Base-by-base conservation (phyloP, 495 filamentous ascomycete genomes). In the Trichocladium antarcticum region DNA sequence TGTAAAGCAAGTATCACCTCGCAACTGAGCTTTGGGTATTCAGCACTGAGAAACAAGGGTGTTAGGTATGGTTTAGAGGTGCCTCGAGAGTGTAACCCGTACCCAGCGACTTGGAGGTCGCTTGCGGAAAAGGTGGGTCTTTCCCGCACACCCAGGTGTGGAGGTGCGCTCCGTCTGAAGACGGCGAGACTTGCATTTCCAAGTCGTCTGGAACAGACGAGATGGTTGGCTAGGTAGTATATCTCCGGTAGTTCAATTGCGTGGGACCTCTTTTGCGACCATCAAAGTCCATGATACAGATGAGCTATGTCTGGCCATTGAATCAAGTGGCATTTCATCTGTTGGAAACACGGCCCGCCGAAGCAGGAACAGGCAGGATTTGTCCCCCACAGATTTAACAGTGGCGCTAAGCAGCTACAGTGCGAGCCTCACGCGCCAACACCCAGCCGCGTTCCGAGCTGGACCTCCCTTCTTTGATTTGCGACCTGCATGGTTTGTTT, bases 401-500 rank as follows among this genome's bases (percentile, higher is more conserved):
- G 17, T 17, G 17, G 16, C 35, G 28, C 27, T 45, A 51, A 40
- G 19, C 12, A 14, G 28, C 22, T 45, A 37, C 41, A 38, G 16
- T 38, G 34, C 16, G 32, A 14, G 12, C 37, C 7, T 44, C 48
- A 51, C 41, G 34, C 48, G 48, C 48, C 41, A 39, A 39, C 34
- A 11, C 5, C 44, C 34, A 47, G 22, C 34, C 46, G 37, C 32
- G 47, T n/a, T 20, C 38, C 22, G 31, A 44, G 39, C 51, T 41
- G 40, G 40, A n/a, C 19, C 42, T 21, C 2, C 8, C 45, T 21
- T 45, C 51, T 45, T 41, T 40, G 45, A 37, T 40, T 45, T 46
- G 51, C 42, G 45, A 34, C 45, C 36, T 41, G 50, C 50, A 37
- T n/a, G 31, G 24, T 37, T 34, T 45, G 51, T 49, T 53, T 53